These are phyloP conservation scores for Aspergillus novoparasiticus DNA, from an alignment of 2,329 filamentous ascomycete genomes.

Conservation along the genomic window DNA sequence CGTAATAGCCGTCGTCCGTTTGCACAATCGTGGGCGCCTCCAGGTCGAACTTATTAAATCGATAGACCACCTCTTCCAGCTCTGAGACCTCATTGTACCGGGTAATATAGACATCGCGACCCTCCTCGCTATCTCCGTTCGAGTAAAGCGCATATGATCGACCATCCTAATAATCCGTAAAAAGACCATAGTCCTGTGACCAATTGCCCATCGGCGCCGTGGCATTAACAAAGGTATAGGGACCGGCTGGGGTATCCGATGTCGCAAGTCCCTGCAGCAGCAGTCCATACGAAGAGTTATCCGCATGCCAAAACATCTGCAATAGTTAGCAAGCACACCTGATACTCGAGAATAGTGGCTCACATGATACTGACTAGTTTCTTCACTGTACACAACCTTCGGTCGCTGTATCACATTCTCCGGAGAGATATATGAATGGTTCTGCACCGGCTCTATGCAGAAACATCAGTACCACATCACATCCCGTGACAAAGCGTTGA, in stretches of 20 bases:
- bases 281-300: conserved; percentile 59
- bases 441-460: conserved; percentile 52
- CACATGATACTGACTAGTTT: conserved; percentile 59
- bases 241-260: conserved; percentile 55
- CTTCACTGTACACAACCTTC: conserved; percentile 62
- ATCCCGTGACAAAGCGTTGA: not conserved
- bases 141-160: conserved; percentile 61
- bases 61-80: conserved; percentile 55
- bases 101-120: conserved; percentile 60
- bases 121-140: conserved; percentile 59
- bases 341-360: conserved; percentile 5
- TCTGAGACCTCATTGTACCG: conserved; percentile 57
- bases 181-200: conserved; percentile 65
- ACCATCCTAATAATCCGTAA: conserved; percentile 62
- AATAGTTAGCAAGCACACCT: not conserved
- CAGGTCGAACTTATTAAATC: conserved; percentile 62
- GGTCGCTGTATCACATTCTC: conserved; percentile 63
- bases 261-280: conserved; percentile 61
- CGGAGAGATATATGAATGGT: conserved; percentile 58
- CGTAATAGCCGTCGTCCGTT: conserved; percentile 62
- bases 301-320: conserved; percentile 64
- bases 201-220: conserved; percentile 61
- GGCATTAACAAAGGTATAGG: conserved; percentile 58
- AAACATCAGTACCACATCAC: not conserved
- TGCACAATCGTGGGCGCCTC: conserved; percentile 64